These are phyloP conservation scores for Chaetomiaceae sp. DNA, from an alignment of 2,329 filamentous ascomycete species.

Conservation along the genomic window DNA sequence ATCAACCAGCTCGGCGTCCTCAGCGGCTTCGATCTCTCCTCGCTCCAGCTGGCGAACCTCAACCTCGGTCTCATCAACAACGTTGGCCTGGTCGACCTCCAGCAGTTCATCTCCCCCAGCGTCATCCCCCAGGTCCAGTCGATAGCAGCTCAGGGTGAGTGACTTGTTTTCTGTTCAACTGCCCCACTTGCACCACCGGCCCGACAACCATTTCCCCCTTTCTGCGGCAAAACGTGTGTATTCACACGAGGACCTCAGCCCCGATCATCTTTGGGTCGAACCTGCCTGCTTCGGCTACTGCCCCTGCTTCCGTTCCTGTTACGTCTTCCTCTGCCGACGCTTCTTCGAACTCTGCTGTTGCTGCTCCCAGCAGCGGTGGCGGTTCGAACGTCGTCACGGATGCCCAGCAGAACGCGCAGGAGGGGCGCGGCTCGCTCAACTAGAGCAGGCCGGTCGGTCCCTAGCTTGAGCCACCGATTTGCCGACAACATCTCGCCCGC, in stretches of 20 bases:
- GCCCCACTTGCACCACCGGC: neutral
- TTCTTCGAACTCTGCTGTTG: conserved; percentile 6
- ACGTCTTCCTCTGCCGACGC: neutral
- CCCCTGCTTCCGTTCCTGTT: neutral
- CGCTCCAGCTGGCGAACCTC: conserved; percentile 24
- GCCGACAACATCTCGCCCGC: neutral
- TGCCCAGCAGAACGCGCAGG: conserved; percentile 23
- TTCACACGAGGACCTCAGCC: conserved; percentile 22
- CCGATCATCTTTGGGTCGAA: conserved; percentile 11
- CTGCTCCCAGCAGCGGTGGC: neutral
- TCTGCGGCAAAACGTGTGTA: conserved; percentile 19
- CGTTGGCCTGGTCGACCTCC: conserved; percentile 29
- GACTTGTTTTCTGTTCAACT: conserved; percentile 3
- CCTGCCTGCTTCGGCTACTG: conserved; percentile 3
- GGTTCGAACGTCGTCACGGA: conserved; percentile 16
- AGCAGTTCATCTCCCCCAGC: conserved; percentile 27
- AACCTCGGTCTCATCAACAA: conserved; percentile 27
- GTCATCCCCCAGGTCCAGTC: conserved; percentile 29
- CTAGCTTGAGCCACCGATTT: neutral
- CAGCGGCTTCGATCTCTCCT: conserved; percentile 26
- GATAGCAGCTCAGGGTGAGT: conserved; percentile 24
- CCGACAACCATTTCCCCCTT: neutral
- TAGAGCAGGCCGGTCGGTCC: conserved; percentile 1
- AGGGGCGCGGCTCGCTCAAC: conserved; percentile 20
- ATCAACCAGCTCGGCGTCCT: conserved; percentile 28